Evolutionary conservation across 139 green algal species (phyloP).

Genomic region (Limnomonas spitsbergensis): DNA sequence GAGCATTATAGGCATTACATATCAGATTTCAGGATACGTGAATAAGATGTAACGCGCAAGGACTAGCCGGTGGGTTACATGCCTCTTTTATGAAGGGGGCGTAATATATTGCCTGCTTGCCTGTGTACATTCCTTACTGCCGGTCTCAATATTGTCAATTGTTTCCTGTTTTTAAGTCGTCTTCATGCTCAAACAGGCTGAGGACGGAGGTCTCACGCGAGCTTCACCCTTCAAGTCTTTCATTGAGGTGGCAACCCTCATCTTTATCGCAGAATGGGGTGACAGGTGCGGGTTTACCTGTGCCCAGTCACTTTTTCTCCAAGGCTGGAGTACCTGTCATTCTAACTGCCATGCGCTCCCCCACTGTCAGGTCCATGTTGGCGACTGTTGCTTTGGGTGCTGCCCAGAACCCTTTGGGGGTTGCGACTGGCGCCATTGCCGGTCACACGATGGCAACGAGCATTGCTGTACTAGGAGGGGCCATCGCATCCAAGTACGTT

Average conservation of each 20-base stretch:
- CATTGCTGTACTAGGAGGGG: slow-evolving; percentile 87
- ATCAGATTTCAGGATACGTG: too few relatives aligned
- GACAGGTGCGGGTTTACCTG: slow-evolving; percentile 53
- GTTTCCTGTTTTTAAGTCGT: too few relatives aligned
- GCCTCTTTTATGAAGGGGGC: too few relatives aligned
- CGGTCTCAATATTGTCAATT: too few relatives aligned
- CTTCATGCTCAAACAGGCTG: too few relatives aligned
- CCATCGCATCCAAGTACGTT: slow-evolving; percentile 80
- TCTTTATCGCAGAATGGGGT: slow-evolving; percentile 94
- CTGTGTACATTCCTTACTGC: too few relatives aligned
- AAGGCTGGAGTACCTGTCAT: neutral
- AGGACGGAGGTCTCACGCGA: slow-evolving; percentile 9
- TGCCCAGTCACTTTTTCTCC: too few relatives aligned
- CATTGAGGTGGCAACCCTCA: slow-evolving; percentile 71
- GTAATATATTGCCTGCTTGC: too few relatives aligned
- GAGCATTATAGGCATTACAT: neutral
- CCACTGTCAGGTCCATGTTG: slow-evolving; percentile 91
- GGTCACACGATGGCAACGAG: slow-evolving; percentile 86
- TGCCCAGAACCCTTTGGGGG: slow-evolving; percentile 82
- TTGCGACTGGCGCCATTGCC: slow-evolving; percentile 81
- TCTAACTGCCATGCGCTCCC: too few relatives aligned
- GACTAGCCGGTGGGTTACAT: too few relatives aligned
- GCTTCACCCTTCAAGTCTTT: slow-evolving; percentile 28
- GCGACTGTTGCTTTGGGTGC: slow-evolving; percentile 93
- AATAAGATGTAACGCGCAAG: too few relatives aligned